Base-by-base conservation (phyloP, 2,329 filamentous ascomycete species). In the Fusarium cyanostomum region DNA sequence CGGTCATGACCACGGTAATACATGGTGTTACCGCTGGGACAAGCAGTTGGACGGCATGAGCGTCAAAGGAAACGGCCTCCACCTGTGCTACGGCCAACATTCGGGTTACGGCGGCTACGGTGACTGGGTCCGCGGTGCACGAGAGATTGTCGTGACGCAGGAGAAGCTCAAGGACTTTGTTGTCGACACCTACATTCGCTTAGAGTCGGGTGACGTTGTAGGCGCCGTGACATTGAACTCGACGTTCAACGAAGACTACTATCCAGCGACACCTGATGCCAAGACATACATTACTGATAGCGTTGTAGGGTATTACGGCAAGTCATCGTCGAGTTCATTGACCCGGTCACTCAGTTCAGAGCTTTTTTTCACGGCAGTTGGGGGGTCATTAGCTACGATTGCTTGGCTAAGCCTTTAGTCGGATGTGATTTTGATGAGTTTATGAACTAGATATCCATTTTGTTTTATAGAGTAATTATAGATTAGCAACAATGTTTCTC, bases 61-160 rank as follows among this genome's bases (percentile, higher is more conserved):
- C 0, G 66, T 78, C 7, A 52, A 66, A 0, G 82, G 81, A 1
- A 81, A 79, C 53, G 81, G 80, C 2, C 67, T 80, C n/a, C 77
- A 80, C 41, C 65, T 84, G 9, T 84, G 82, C 65, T 90, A 89
- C 68, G 86, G 87, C 6, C 85, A 89, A 63, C 88, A 89, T 64
- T 83, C 86, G 0, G 89, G 89, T 0, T 91, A 91, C 52, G 89
- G 89, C 0, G 89, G 89, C 0, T 92, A 92, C 65, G 86, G 88
- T 0, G 79, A 80, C 41, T 90, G 85, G 84, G 82, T 83, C 9
- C 82, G 89, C 0, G 89, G 89, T 2, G 81, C 82, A 5, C 78
- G 87, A 1, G 84, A 89, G 64, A 75, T 90, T 11, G 65, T 79
- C 3, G 64, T 89, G 2, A 75, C 79, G 2, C 76, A 83, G 35